phyloP scores from a whole-genome alignment of 225 moss, liverwort and hornwort species.

The Physcomitrellopsis africana region DNA sequence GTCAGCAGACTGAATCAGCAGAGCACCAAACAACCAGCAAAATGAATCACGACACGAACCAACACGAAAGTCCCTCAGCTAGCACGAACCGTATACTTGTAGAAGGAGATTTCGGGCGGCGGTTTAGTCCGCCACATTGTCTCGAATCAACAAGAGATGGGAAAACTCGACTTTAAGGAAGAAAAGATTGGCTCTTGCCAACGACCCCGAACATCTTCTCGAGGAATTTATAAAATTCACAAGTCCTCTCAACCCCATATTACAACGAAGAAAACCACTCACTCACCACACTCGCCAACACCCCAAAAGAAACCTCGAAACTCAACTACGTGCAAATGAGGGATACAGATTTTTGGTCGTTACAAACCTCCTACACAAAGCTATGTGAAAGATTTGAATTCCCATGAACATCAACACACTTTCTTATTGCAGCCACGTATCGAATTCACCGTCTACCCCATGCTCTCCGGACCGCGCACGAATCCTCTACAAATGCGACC shows the following conservation, averaged over 20 bases:
- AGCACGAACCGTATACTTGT: constrained; percentile 4
- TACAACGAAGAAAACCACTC: neutral
- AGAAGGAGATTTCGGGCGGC: neutral
- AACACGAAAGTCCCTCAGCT: neutral
- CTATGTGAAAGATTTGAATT: neutral
- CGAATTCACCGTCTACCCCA: neutral
- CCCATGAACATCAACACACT: neutral
- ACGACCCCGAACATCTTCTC: constrained; percentile 10
- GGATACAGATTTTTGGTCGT: neutral
- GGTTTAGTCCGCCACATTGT: constrained; percentile 25
- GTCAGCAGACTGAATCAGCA: neutral
- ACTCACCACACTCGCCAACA: neutral
- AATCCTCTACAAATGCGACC: neutral
- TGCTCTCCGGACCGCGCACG: neutral
- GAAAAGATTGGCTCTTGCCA: neutral
- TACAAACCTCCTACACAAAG: neutral
- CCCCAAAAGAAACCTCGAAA: neutral
- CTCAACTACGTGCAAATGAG: neutral
- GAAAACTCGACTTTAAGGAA: neutral
- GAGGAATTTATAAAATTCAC: neutral
- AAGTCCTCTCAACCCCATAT: constrained; percentile 7
- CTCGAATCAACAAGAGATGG: neutral
- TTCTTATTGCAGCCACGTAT: neutral
- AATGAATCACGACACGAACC: neutral
- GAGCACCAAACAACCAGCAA: neutral